Percentiles rank a stretch among this genome's conserved stretches.
phyloP scores from a whole-genome alignment of 1,284 basidiomycete genomes.

The Neolentinus lepideus region DNA sequence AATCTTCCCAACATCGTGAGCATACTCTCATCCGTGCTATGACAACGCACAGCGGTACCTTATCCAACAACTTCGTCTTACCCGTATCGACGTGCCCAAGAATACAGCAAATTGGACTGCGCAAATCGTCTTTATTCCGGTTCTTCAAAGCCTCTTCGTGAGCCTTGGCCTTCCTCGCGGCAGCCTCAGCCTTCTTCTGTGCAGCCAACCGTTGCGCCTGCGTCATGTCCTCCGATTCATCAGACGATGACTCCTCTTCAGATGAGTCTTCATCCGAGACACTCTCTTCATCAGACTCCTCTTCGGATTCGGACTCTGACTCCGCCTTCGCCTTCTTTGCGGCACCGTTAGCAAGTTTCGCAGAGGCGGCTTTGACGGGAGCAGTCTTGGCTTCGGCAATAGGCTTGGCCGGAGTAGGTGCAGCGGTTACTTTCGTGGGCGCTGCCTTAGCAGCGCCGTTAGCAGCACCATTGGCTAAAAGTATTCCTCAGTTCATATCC shows the following conservation, averaged over 20 bases:
- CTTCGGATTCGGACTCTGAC: conserved; percentile 33
- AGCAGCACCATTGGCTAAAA: conserved; percentile 4
- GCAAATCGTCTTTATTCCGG: conserved; percentile 84
- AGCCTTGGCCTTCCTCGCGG: conserved; percentile 74
- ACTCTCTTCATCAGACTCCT: conserved; percentile 35
- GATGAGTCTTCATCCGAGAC: conserved; percentile 38
- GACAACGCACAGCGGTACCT: conserved; percentile 39
- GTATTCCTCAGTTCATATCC: neutral
- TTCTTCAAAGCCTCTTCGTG: conserved; percentile 86
- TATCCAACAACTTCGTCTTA: conserved; percentile 98
- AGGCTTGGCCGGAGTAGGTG: conserved; percentile 9
- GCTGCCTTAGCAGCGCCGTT: conserved; percentile 18
- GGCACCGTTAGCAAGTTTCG: conserved; percentile 20
- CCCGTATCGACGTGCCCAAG: conserved; percentile 99
- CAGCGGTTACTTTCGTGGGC: conserved; percentile 13
- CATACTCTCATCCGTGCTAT: neutral
- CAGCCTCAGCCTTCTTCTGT: conserved; percentile 80
- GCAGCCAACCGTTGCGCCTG: conserved; percentile 61
- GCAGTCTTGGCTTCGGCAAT: no score
- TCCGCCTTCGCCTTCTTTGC: conserved; percentile 24
- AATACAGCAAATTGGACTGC: conserved; percentile 99
- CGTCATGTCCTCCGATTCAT: conserved; percentile 54
- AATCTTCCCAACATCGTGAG: conserved; percentile 51
- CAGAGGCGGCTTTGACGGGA: conserved; percentile 14
- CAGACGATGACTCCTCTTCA: conserved; percentile 26